Conservation (phyloP, 352 stramenopile genomes). For the Globisporangium lucens region DNA sequence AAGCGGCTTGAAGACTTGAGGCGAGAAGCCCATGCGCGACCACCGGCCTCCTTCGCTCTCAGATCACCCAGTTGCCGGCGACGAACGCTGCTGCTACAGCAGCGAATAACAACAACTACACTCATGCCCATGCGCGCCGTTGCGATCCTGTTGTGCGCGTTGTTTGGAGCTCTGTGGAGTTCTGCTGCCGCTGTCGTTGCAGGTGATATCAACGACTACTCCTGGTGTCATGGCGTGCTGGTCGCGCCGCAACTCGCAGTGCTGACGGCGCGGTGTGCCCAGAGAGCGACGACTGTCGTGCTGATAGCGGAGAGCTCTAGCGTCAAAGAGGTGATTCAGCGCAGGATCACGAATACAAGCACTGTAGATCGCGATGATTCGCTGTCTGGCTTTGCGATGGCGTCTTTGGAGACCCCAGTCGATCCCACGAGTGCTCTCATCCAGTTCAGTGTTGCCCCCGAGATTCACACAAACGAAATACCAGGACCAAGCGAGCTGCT, state of each 20-base stretch:
- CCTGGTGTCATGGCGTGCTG: background rate
- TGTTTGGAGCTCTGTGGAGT: background rate
- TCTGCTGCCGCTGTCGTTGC: background rate
- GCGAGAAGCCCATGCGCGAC: background rate
- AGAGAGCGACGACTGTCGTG: background rate
- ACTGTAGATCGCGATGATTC: background rate
- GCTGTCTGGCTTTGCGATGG: background rate
- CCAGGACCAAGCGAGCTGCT: background rate
- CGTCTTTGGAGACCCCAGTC: background rate
- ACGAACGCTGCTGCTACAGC: background rate
- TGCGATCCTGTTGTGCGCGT: background rate
- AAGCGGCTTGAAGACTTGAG: background rate
- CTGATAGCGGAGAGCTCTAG: background rate
- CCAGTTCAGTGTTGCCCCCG: background rate
- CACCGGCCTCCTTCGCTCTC: background rate
- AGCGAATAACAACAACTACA: background rate
- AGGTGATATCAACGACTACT: background rate
- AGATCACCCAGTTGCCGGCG: background rate
- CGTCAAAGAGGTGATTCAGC: background rate
- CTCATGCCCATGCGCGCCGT: background rate
- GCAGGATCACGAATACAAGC: background rate
- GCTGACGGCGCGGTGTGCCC: background rate
- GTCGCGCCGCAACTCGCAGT: background rate
- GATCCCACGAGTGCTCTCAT: background rate
- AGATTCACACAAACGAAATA: background rate